Conservation (phyloP, 805 yeast species). For the Cyberlindnera japonica region DNA sequence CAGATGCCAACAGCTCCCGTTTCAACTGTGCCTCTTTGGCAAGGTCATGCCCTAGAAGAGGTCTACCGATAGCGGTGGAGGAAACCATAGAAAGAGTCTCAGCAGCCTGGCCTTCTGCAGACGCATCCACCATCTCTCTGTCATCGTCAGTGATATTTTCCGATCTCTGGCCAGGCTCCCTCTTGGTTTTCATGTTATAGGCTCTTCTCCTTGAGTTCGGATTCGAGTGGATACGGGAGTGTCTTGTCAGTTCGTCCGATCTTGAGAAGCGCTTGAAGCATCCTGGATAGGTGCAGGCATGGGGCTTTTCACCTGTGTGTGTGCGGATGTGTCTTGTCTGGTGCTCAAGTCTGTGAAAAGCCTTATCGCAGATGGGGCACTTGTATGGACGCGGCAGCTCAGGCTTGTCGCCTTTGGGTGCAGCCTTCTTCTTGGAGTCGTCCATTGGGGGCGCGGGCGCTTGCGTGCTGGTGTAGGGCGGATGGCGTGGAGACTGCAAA, state of each 20-base stretch:
- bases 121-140: constrained; percentile 1
- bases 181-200: constrained; percentile 36
- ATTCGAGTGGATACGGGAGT: constrained; percentile 66
- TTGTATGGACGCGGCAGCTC: constrained; percentile 54
- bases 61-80: constrained; percentile 9
- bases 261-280: constrained; percentile 66
- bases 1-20: constrained; percentile 13
- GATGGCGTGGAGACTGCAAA: neutral
- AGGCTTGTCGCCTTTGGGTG: constrained; percentile 10
- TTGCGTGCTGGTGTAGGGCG: neutral
- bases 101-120: constrained; percentile 3
- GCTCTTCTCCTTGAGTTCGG: constrained; percentile 65
- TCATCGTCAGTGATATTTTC: neutral
- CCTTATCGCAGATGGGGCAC: constrained; percentile 71
- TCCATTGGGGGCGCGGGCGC: neutral
- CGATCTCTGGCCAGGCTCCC: neutral
- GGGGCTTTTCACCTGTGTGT: constrained; percentile 82
- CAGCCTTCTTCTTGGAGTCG: neutral
- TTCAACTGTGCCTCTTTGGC: constrained; percentile 14
- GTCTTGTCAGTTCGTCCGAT: constrained; percentile 73
- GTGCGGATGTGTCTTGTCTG: constrained; percentile 77
- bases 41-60: constrained; percentile 1
- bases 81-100: constrained; percentile 10
- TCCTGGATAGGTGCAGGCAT: constrained; percentile 67
- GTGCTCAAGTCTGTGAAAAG: constrained; percentile 72